These are phyloP conservation scores for Blastobotrys apis DNA, from an alignment of 1,139 yeast species.

Conservation along the genomic window DNA sequence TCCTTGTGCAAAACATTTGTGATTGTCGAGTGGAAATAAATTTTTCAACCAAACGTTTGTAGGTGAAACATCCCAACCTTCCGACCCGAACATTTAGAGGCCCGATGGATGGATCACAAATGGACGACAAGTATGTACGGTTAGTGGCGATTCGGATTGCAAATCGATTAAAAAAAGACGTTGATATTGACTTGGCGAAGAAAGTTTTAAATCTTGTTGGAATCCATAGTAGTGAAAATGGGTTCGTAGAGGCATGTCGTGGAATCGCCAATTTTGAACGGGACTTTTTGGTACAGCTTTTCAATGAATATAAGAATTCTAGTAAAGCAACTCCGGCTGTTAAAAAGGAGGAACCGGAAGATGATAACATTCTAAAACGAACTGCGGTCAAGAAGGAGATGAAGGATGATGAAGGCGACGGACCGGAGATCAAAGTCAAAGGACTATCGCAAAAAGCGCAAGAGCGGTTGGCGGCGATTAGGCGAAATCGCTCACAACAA, in stretches of 20 bases:
- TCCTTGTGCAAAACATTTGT: neutral
- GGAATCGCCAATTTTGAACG: slow-evolving; percentile 31
- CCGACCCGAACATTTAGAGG: neutral
- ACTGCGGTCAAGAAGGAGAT: neutral
- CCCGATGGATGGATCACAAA: neutral
- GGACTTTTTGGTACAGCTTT: slow-evolving; percentile 25
- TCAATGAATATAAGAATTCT: slow-evolving; percentile 12
- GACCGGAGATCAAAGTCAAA: neutral
- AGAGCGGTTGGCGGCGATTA: slow-evolving; percentile 23
- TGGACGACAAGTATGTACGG: slow-evolving; percentile 17
- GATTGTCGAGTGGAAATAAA: neutral
- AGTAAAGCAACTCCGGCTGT: slow-evolving; percentile 1
- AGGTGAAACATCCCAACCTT: slow-evolving; percentile 1
- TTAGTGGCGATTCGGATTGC: slow-evolving; percentile 25
- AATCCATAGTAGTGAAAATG: slow-evolving; percentile 17
- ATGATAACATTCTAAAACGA: neutral
- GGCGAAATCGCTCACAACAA: slow-evolving; percentile 17
- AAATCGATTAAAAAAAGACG: slow-evolving; percentile 26
- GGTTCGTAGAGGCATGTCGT: slow-evolving; percentile 29
- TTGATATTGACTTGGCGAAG: slow-evolving; percentile 25
- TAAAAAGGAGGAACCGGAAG: neutral
- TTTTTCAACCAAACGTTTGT: neutral
- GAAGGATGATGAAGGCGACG: neutral
- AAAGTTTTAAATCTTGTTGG: slow-evolving; percentile 28
- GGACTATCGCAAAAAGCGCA: slow-evolving; percentile 24